These are phyloP conservation scores for Leccinellum luteum DNA, from an alignment of 768 basidiomycete genomes.

Conservation along the genomic window DNA sequence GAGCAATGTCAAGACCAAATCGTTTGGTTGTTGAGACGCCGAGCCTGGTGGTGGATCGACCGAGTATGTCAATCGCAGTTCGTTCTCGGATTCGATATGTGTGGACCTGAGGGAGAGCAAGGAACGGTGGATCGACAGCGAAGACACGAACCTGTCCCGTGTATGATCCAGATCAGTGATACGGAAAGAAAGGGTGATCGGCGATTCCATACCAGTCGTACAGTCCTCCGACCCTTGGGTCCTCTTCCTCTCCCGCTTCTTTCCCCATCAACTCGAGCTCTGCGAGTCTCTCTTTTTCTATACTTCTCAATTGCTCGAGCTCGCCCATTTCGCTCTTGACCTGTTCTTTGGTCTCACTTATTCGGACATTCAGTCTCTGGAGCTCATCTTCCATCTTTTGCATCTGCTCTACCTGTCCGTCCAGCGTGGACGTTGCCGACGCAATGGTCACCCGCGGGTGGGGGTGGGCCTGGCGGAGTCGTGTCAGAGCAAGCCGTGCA, in stretches of 20 bases:
- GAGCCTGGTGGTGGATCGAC: slow-evolving; percentile 34
- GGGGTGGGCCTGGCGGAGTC: slow-evolving; percentile 79
- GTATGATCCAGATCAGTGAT: neutral
- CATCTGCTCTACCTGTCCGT: slow-evolving; percentile 77
- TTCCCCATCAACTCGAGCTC: slow-evolving; percentile 54
- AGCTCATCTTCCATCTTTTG: slow-evolving; percentile 69
- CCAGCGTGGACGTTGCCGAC: slow-evolving; percentile 70
- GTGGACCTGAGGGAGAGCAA: slow-evolving; percentile 59
- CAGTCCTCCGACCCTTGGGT: slow-evolving; percentile 58
- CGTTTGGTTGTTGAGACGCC: slow-evolving; percentile 25
- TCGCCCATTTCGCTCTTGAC: slow-evolving; percentile 57
- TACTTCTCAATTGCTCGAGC: slow-evolving; percentile 55
- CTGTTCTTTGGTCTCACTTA: slow-evolving; percentile 54
- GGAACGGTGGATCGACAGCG: slow-evolving; percentile 61
- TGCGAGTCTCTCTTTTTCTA: slow-evolving; percentile 64
- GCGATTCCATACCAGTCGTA: slow-evolving; percentile 61
- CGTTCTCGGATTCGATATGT: slow-evolving; percentile 67
- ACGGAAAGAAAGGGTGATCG: neutral
- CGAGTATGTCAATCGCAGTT: slow-evolving; percentile 67
- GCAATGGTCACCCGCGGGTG: slow-evolving; percentile 76
- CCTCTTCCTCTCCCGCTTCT: slow-evolving; percentile 55
- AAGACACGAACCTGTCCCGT: slow-evolving; percentile 64
- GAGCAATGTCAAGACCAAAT: slow-evolving; percentile 54
- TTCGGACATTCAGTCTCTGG: slow-evolving; percentile 47
- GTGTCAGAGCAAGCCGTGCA: slow-evolving; percentile 72